A percentile compares a stretch with the other conserved stretches of the same genome.
phyloP scores from a whole-genome alignment of 192 early-diverging fungal species.

The Gigaspora rosea region DNA sequence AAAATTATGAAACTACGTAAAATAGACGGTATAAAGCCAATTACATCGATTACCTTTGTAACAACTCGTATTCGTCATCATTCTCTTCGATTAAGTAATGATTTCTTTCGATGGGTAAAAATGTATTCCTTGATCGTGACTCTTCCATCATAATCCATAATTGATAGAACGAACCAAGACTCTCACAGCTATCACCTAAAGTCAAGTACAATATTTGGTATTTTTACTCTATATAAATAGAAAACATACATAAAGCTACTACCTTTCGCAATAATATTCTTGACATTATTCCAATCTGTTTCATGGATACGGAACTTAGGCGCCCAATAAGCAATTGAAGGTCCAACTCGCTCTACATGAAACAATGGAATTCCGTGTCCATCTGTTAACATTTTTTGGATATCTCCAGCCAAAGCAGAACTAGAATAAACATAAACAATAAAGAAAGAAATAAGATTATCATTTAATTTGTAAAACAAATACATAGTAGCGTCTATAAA shows the following conservation, averaged over 20 bases:
- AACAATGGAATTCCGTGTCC: slow-evolving; percentile 23
- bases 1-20: neutral
- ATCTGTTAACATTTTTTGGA: neutral
- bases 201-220: neutral
- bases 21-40: neutral
- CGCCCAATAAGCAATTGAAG: slow-evolving; percentile 31
- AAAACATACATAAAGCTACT: neutral
- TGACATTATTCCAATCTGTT: slow-evolving; percentile 16
- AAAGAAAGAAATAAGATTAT: neutral
- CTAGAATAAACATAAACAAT: neutral
- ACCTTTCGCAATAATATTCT: slow-evolving; percentile 14
- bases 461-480: neutral
- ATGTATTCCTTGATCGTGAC: neutral
- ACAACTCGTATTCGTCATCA: neutral
- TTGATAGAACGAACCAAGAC: slow-evolving; percentile 8
- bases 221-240: neutral
- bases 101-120: slow-evolving; percentile 5
- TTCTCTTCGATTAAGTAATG: slow-evolving; percentile 9
- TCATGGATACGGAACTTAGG: neutral
- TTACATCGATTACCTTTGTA: neutral
- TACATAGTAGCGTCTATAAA: no score
- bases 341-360: slow-evolving; percentile 15
- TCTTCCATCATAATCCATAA: slow-evolving; percentile 30
- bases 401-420: neutral
- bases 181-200: slow-evolving; percentile 8